Base-by-base conservation (phyloP, 148 eudicot genomes). In the Nepenthes gracilis region DNA sequence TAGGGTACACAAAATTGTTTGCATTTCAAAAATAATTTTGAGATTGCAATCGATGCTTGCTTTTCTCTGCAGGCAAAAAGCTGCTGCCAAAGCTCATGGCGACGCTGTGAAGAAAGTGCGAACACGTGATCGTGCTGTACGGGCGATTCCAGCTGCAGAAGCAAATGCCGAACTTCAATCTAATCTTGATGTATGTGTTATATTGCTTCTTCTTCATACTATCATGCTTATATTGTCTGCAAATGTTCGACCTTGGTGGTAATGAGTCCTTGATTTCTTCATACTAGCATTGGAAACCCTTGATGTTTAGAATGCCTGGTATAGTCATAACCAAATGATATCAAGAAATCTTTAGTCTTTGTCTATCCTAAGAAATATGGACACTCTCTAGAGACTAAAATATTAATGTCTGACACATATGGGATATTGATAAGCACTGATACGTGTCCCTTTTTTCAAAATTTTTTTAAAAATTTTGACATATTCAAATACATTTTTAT, bases 101-200 rank as follows among this genome's bases (percentile, higher is more conserved):
- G 96, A 88, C 60, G 74, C 68, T 1, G 64, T 63, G 32, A 88
- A 83, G 77, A 85, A 81, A 75, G 23, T 74, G 61, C 81, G 92
- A 12, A 2, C 83, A 43, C 95, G 95, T 69, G 90, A 84, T 64
- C 76, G 96, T 8, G 66, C 74, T 53, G 75, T 64, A 11, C 72
- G 87, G 61, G 85, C 82, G 37, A 75, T 77, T 64, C 82, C 96
- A 37, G 96, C 92, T 69, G 88, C 96, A 61, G 88, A 83, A 69
- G 96, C 96, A 68, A 88, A 88, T 70, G 96, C 96, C 47, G 96
- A 88, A 72, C 88, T 88, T 53, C 96, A 85, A 70, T 66, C 88
- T 61, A 88, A 85, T 72, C 80, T 88, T 35, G 96, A 88, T 76
- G 96, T 88, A 88, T 66, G 94, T 70, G 23, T 60, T 54, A 37